Evolutionary conservation across 1,284 basidiomycete genomes (phyloP).

Genomic region (Trichosporon asahii): DNA sequence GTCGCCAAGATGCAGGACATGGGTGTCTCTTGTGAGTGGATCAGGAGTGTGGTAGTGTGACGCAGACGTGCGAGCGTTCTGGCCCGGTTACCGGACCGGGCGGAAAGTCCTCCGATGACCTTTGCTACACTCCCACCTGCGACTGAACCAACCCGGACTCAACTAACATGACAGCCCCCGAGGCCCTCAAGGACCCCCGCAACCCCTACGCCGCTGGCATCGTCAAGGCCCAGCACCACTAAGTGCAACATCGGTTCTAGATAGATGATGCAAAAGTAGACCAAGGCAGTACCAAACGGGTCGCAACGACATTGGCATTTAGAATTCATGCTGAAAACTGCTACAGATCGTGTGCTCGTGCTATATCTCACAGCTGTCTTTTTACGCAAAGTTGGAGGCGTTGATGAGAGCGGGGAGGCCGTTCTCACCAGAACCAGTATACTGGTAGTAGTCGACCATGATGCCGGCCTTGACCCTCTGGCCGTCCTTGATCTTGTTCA

Average conservation of each 20-base stretch:
- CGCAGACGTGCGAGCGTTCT: no score
- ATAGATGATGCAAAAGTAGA: constrained; percentile 21
- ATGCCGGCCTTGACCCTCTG: constrained; percentile 34
- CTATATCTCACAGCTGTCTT: background rate
- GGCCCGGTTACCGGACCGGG: no score
- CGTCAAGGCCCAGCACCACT: constrained; percentile 24
- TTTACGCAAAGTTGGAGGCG: constrained; percentile 18
- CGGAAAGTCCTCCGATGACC: no score
- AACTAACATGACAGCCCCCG: constrained; percentile 31
- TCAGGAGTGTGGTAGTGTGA: background rate
- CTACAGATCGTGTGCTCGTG: background rate
- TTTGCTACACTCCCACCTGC: no score
- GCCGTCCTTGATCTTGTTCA: constrained; percentile 50
- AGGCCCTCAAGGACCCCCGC: constrained; percentile 38
- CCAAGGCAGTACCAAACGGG: background rate
- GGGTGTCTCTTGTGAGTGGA: constrained; percentile 39
- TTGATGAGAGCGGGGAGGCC: constrained; percentile 15
- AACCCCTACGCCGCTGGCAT: constrained; percentile 34
- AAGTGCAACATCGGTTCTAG: constrained; percentile 13
- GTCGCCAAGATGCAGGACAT: constrained; percentile 42
- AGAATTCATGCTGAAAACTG: background rate
- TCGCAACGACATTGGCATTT: background rate
- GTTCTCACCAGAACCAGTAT: constrained; percentile 23
- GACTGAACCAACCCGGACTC: no score
- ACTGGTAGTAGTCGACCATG: constrained; percentile 44